These are phyloP conservation scores for Fusarium euwallaceae DNA, from an alignment of 2,329 filamentous ascomycete genomes.

Conservation along the genomic window DNA sequence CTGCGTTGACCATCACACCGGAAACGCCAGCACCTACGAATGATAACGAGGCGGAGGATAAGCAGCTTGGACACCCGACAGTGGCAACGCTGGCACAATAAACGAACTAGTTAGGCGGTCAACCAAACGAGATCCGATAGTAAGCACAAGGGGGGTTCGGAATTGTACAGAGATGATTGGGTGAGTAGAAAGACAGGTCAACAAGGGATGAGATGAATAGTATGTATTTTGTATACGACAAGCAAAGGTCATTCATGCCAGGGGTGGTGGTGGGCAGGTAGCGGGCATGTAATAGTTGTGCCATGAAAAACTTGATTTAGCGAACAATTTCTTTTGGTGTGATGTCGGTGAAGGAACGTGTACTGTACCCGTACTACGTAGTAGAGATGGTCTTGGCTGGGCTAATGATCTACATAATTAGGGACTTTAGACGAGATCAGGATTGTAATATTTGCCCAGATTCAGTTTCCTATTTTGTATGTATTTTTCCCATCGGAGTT, in stretches of 20 bases:
- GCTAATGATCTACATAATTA: background rate
- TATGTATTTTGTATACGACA: slow-evolving; percentile 46
- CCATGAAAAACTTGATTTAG: slow-evolving; percentile 18
- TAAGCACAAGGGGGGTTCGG: slow-evolving; percentile 47
- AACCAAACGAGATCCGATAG: slow-evolving; percentile 16
- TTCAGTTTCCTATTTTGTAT: background rate
- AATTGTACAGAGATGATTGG: slow-evolving; percentile 7
- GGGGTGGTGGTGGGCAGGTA: slow-evolving; percentile 9
- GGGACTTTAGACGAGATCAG: background rate
- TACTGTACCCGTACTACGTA: background rate
- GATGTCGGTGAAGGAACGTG: background rate
- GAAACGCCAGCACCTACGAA: slow-evolving; percentile 60
- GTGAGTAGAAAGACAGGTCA: background rate
- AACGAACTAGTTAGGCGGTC: background rate
- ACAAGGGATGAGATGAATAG: slow-evolving; percentile 16
- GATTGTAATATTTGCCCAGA: background rate
- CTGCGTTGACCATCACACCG: slow-evolving; percentile 63
- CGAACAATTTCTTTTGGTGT: background rate
- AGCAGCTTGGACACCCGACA: slow-evolving; percentile 59
- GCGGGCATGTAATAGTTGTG: slow-evolving; percentile 28
- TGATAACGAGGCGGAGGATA: slow-evolving; percentile 54
- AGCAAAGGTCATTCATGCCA: slow-evolving; percentile 3
- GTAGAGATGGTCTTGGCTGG: background rate
- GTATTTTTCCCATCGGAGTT: background rate
- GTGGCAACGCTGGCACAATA: slow-evolving; percentile 47